phyloP scores from a whole-genome alignment of 306 rosid genomes.

The Hylodesmum podocarpum region DNA sequence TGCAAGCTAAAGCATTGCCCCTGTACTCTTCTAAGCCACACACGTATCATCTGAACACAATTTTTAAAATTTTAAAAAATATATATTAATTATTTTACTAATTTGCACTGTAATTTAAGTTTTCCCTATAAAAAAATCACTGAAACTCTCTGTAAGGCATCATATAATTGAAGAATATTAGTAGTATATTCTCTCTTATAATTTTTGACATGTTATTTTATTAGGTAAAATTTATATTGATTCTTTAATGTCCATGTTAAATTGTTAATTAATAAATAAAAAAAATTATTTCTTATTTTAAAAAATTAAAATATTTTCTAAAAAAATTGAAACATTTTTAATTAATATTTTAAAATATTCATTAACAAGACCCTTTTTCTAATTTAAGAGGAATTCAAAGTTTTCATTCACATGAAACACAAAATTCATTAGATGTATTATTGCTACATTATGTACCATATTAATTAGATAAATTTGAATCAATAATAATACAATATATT shows the following conservation, averaged over 20 bases:
- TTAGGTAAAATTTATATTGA: background rate
- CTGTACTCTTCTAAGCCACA: no score
- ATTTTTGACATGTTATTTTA: background rate
- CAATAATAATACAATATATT: no score
- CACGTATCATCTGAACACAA: no score
- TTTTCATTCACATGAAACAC: background rate
- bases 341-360: background rate
- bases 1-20: no score
- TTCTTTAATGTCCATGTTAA: background rate
- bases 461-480: no score
- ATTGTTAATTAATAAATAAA: background rate
- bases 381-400: background rate
- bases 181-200: background rate
- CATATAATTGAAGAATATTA: no score
- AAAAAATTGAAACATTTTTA: background rate
- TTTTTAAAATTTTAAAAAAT: no score
- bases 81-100: no score
- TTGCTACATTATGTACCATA: background rate
- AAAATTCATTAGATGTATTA: background rate
- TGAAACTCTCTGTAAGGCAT: no score
- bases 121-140: no score
- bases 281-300: background rate
- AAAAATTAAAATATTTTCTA: background rate
- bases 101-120: no score
- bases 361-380: background rate